These are phyloP conservation scores for Kodamaea lidongshanica DNA, from an alignment of 805 yeast species.

Conservation along the genomic window DNA sequence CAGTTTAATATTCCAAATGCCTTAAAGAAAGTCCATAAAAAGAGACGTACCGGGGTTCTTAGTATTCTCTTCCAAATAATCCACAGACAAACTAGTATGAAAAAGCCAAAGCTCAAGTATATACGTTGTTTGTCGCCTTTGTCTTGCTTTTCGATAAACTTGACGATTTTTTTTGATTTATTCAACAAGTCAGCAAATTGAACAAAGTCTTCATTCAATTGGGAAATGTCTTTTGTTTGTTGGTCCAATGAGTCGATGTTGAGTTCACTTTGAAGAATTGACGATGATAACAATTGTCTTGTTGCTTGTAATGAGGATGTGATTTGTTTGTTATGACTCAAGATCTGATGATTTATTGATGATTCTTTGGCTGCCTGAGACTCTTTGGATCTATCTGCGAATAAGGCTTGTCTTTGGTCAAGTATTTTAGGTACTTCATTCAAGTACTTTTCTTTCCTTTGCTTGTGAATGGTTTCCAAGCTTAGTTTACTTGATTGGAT, in stretches of 20 bases:
- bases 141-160: slow-evolving; percentile 48
- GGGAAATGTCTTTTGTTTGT: slow-evolving; percentile 38
- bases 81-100: slow-evolving; percentile 42
- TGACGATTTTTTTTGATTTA: slow-evolving; percentile 42
- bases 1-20: slow-evolving; percentile 17
- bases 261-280: slow-evolving; percentile 46
- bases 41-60: slow-evolving; percentile 36
- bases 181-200: slow-evolving; percentile 36
- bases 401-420: slow-evolving; percentile 14
- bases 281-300: slow-evolving; percentile 42
- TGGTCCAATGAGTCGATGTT: slow-evolving; percentile 43
- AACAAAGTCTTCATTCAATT: slow-evolving; percentile 36
- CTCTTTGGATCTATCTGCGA: slow-evolving; percentile 18
- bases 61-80: slow-evolving; percentile 46
- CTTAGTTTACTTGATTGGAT: slow-evolving; percentile 21
- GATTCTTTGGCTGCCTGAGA: slow-evolving; percentile 15
- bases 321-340: slow-evolving; percentile 41
- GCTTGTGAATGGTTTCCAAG: slow-evolving; percentile 24
- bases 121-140: slow-evolving; percentile 43
- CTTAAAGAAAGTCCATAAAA: slow-evolving; percentile 44
- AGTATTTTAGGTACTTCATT: not conserved
- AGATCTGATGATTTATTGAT: slow-evolving; percentile 34
- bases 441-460: slow-evolving; percentile 6
- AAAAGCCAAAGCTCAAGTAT: slow-evolving; percentile 42
- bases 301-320: slow-evolving; percentile 44